Evolutionary conservation across 1,139 yeast genomes (phyloP).

Genomic region (Meyerozyma sp.): DNA sequence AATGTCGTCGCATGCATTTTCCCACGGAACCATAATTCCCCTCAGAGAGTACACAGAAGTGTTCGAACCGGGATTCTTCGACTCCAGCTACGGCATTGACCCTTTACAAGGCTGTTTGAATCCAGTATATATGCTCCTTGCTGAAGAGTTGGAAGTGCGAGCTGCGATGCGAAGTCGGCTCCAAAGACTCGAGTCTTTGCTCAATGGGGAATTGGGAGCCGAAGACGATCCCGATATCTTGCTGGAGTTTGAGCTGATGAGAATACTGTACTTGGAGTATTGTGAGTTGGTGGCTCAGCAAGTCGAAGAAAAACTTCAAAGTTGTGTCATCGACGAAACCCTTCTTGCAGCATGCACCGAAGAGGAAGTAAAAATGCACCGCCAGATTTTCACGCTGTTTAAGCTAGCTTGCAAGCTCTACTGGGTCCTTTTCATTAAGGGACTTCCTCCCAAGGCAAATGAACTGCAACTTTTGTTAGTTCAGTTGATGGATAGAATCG

Average conservation of each 20-base stretch:
- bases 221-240: background rate
- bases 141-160: conserved; percentile 5
- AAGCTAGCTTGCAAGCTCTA: background rate
- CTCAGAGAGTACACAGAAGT: conserved; percentile 9
- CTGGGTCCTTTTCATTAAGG: background rate
- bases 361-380: background rate
- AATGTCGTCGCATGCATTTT: conserved; percentile 10
- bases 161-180: background rate
- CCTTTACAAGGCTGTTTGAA: conserved; percentile 11
- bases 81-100: conserved; percentile 11
- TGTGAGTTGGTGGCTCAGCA: background rate
- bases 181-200: background rate
- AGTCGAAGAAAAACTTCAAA: background rate
- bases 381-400: background rate
- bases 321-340: conserved; percentile 1
- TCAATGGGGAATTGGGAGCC: background rate
- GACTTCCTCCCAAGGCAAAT: conserved; percentile 1
- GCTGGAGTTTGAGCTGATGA: background rate
- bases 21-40: conserved; percentile 9
- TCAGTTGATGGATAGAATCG: conserved; percentile 2
- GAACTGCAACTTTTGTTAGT: conserved; percentile 5
- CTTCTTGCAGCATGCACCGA: conserved; percentile 5
- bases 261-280: background rate
- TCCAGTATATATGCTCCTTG: conserved; percentile 5
- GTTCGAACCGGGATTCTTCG: conserved; percentile 3